Evolutionary conservation across 1,139 yeast species (phyloP).

Genomic region (Eremothecium sinecaudum): DNA sequence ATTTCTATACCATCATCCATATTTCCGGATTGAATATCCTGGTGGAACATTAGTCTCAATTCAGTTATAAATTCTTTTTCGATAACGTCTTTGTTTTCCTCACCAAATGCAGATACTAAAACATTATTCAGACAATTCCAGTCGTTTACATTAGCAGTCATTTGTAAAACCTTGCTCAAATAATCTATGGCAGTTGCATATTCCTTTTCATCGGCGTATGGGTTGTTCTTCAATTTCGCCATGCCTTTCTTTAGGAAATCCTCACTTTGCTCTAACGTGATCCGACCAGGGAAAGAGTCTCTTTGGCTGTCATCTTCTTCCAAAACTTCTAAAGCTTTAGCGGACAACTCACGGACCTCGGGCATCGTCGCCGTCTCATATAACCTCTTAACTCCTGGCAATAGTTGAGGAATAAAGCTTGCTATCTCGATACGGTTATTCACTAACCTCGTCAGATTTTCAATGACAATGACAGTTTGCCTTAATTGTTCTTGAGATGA

Average conservation of each 20-base stretch:
- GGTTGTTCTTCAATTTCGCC: constrained; percentile 25
- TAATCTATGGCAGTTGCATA: constrained; percentile 40
- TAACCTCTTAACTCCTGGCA: constrained; percentile 87
- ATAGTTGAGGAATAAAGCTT: constrained; percentile 69
- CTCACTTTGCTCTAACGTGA: constrained; percentile 47
- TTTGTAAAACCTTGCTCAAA: constrained; percentile 46
- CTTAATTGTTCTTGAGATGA: constrained; percentile 86
- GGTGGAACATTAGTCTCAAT: constrained; percentile 58
- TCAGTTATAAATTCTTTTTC: constrained; percentile 39
- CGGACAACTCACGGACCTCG: constrained; percentile 90
- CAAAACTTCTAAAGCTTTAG: constrained; percentile 72
- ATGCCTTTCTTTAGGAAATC: constrained; percentile 38
- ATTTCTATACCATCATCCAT: constrained; percentile 73
- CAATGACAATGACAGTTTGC: constrained; percentile 93
- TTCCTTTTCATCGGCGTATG: constrained; percentile 20
- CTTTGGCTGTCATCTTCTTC: constrained; percentile 64
- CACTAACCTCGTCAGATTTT: constrained; percentile 89
- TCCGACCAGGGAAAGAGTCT: constrained; percentile 70
- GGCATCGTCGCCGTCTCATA: constrained; percentile 87
- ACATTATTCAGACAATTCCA: constrained; percentile 66
- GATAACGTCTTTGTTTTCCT: constrained; percentile 37
- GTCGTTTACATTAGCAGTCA: constrained; percentile 83
- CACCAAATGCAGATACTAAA: constrained; percentile 40
- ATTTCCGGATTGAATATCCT: constrained; percentile 47
- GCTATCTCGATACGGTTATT: constrained; percentile 91